Conservation (phyloP, 331 rosid genomes). For the Cydonia oblonga region DNA sequence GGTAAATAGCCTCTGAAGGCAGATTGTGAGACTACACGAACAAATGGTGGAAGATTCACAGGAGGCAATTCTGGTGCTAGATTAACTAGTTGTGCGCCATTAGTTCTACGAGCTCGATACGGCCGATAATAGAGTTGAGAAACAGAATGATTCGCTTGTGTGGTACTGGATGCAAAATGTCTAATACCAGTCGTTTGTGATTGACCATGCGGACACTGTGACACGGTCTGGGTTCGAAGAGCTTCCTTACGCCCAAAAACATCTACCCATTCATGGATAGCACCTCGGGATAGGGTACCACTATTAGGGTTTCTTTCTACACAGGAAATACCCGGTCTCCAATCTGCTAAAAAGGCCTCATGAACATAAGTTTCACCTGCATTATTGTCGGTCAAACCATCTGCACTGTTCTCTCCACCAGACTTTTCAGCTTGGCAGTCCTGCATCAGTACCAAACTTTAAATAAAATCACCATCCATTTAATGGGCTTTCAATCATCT, state of each 20-base stretch:
- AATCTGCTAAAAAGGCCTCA: constrained; percentile 76
- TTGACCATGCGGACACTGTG: constrained; percentile 34
- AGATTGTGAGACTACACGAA: constrained; percentile 75
- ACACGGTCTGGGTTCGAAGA: constrained; percentile 29
- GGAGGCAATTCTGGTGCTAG: constrained; percentile 88
- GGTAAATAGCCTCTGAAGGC: constrained; percentile 45
- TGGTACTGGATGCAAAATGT: constrained; percentile 25
- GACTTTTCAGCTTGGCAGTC: constrained; percentile 43
- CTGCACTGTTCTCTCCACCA: constrained; percentile 27
- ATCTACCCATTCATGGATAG: constrained; percentile 18
- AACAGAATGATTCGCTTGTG: constrained; percentile 26
- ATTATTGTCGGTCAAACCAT: constrained; percentile 40
- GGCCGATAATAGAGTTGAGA: constrained; percentile 35
- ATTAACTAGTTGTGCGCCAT: constrained; percentile 48
- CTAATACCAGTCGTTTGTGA: constrained; percentile 26
- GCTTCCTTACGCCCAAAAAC: constrained; percentile 27
- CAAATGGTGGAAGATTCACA: constrained; percentile 89
- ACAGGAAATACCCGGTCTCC: constrained; percentile 49
- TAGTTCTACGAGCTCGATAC: constrained; percentile 42
- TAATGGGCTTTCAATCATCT: constrained; percentile 9
- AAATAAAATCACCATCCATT: constrained; percentile 18
- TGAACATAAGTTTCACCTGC: constrained; percentile 56
- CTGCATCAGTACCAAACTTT: constrained; percentile 34
- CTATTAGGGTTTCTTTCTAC: constrained; percentile 37
- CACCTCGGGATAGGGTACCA: constrained; percentile 24